Base-by-base conservation (phyloP, 208 protist genomes). In the Trypanosoma boissoni region DNA sequence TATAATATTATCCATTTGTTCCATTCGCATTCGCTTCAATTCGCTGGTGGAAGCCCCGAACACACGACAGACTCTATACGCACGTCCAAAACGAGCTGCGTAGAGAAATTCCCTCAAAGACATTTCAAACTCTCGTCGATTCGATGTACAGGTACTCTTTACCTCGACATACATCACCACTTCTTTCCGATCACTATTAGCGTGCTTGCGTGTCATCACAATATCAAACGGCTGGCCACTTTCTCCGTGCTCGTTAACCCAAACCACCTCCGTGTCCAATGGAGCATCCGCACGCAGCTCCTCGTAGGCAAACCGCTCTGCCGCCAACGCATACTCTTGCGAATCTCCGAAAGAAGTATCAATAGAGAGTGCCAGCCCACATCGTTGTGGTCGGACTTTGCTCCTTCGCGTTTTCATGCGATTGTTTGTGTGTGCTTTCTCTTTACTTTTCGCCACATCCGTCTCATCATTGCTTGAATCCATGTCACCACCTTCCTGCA, bases 171-270 rank as follows among this genome's bases (percentile, higher is more conserved):
- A 91, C 9, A 43, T 51, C 16, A 95, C 21, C 7, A 95, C 72
- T 6, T 84, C 68, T 52, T 43, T 36, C 6, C 16, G 31, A 2
- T 32, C 31, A 24, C 3, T 32, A 18, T 10, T 9, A 26, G 8
- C n/a, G 4, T 14, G 14, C 18, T 26, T 24, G 23, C 71, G 69
- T 9, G 84, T 24, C 5, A 92, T 54, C 16, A 94, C 53, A 64
- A 94, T 83, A 45, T 94, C 88, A 52, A 89, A 94, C 14, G 88
- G 88, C 8, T 69, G 69, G 1, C 88, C 88, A 6, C 49, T 58
- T 60, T 94, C 88, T 0, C 49, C 43, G 36, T 72, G 24, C 37
- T 85, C 78, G 56, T 94, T 94, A 26, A 88, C 72, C 85, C 88
- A 94, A 27, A 91, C 55, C 16, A 94, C 84, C 0, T 72, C 50